Conservation (phyloP, 805 yeast species). For the Jamesozyma rosinii region DNA sequence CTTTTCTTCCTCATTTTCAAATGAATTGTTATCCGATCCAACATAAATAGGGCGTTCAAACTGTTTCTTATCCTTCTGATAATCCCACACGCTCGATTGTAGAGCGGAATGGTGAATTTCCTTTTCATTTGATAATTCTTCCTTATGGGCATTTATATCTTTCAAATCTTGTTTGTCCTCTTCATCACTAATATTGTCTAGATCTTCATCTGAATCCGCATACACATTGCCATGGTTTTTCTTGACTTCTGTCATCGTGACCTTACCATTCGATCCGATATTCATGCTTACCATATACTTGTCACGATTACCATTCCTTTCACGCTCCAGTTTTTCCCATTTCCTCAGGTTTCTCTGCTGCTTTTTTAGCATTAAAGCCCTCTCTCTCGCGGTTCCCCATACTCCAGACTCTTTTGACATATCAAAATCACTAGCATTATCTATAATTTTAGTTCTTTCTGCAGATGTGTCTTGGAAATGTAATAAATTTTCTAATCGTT, state of each 20-base stretch:
- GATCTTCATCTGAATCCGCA: slow-evolving; percentile 26
- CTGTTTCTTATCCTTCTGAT: slow-evolving; percentile 41
- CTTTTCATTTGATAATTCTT: slow-evolving; percentile 13
- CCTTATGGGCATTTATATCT: slow-evolving; percentile 22
- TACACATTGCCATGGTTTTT: slow-evolving; percentile 15
- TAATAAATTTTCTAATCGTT: slow-evolving; percentile 60
- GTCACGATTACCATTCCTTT: slow-evolving; percentile 59
- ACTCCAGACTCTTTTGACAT: slow-evolving; percentile 46
- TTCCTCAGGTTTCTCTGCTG: slow-evolving; percentile 71
- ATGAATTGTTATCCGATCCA: slow-evolving; percentile 5
- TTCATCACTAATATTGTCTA: slow-evolving; percentile 32
- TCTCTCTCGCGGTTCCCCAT: slow-evolving; percentile 80
- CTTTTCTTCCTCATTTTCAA: background rate
- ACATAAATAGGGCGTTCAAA: slow-evolving; percentile 48
- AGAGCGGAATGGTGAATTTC: slow-evolving; percentile 15
- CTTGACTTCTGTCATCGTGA: slow-evolving; percentile 46
- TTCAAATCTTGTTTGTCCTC: slow-evolving; percentile 29
- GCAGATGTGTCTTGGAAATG: slow-evolving; percentile 79
- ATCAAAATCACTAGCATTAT: slow-evolving; percentile 74
- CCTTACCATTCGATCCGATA: slow-evolving; percentile 69
- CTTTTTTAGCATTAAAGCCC: slow-evolving; percentile 76
- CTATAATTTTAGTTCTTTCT: slow-evolving; percentile 86
- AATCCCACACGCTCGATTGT: slow-evolving; percentile 49
- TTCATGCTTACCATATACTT: slow-evolving; percentile 67
- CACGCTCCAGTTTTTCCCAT: slow-evolving; percentile 48